phyloP scores from a whole-genome alignment of 192 early-diverging fungal genomes.

The Backusella westeae region DNA sequence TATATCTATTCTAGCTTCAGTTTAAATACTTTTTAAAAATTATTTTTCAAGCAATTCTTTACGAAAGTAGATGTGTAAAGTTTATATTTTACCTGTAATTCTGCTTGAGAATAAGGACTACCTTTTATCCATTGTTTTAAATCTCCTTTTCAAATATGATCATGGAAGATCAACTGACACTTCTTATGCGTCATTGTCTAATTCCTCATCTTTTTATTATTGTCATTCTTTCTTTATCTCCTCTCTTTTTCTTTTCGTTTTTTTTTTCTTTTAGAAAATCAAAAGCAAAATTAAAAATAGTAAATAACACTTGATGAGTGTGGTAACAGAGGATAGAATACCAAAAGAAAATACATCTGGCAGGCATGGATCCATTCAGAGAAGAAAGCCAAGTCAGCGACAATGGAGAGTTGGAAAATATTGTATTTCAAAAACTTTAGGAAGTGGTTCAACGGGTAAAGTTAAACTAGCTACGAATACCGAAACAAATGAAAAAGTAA shows the following conservation, averaged over 20 bases:
- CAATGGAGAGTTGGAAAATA: conserved; percentile 26
- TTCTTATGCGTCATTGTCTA: conserved; percentile 4
- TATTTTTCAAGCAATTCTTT: background rate
- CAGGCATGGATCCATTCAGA: background rate
- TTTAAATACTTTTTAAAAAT: background rate
- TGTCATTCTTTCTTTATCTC: background rate
- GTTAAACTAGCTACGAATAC: conserved; percentile 50
- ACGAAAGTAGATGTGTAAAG: background rate
- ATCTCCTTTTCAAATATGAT: conserved; percentile 2
- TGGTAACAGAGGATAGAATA: background rate
- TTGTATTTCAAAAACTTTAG: conserved; percentile 21
- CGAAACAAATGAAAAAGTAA: background rate
- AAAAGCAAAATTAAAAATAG: background rate
- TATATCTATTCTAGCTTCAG: background rate
- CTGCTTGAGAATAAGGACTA: background rate
- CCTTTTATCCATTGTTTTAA: background rate
- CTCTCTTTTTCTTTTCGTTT: background rate
- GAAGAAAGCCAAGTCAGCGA: background rate
- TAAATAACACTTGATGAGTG: background rate
- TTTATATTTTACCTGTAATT: background rate
- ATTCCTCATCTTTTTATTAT: background rate
- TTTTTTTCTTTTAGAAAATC: background rate
- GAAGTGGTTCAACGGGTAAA: conserved; percentile 30
- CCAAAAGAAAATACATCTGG: background rate
- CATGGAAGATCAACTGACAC: conserved; percentile 3